phyloP scores from a whole-genome alignment of 2,329 filamentous ascomycete genomes.

The Plectosphaerella plurivora region DNA sequence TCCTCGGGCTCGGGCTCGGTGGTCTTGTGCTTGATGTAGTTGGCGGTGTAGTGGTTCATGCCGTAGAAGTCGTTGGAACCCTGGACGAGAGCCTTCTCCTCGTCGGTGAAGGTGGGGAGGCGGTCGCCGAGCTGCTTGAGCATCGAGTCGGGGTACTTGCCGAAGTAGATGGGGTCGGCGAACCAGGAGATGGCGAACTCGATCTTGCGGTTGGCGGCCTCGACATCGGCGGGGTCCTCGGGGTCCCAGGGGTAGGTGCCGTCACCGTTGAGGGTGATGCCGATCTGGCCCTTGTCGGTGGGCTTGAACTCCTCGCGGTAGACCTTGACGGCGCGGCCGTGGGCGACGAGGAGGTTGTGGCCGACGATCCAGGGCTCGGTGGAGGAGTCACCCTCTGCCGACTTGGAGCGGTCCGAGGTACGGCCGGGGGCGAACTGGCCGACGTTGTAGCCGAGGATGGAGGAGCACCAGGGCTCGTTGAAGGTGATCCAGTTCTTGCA shows the following conservation, averaged over 20 bases:
- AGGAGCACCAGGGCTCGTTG: constrained; percentile 85
- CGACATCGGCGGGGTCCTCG: constrained; percentile 67
- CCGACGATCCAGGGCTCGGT: constrained; percentile 80
- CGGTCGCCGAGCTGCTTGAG: constrained; percentile 73
- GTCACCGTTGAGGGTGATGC: constrained; percentile 84
- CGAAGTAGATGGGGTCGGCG: constrained; percentile 80
- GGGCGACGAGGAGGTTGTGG: constrained; percentile 75
- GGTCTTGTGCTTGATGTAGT: constrained; percentile 74
- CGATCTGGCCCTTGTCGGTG: constrained; percentile 70
- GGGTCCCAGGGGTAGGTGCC: constrained; percentile 80
- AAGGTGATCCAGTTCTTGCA: constrained; percentile 89
- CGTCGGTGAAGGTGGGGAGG: constrained; percentile 68
- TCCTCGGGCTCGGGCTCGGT: constrained; percentile 59
- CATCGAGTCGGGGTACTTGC: constrained; percentile 82
- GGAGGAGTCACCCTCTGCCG: constrained; percentile 64
- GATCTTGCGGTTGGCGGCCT: constrained; percentile 74
- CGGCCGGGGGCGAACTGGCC: constrained; percentile 80
- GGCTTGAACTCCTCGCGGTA: constrained; percentile 81
- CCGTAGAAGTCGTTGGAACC: constrained; percentile 93
- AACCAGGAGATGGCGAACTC: constrained; percentile 89
- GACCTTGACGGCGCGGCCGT: constrained; percentile 74
- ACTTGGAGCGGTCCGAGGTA: constrained; percentile 70
- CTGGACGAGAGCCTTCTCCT: constrained; percentile 69
- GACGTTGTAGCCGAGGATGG: constrained; percentile 73
- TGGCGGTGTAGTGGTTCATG: constrained; percentile 91